A percentile compares a stretch with the other conserved stretches of the same genome.
phyloP scores from a whole-genome alignment of 495 filamentous ascomycete species.

The Annulohypoxylon bovei region DNA sequence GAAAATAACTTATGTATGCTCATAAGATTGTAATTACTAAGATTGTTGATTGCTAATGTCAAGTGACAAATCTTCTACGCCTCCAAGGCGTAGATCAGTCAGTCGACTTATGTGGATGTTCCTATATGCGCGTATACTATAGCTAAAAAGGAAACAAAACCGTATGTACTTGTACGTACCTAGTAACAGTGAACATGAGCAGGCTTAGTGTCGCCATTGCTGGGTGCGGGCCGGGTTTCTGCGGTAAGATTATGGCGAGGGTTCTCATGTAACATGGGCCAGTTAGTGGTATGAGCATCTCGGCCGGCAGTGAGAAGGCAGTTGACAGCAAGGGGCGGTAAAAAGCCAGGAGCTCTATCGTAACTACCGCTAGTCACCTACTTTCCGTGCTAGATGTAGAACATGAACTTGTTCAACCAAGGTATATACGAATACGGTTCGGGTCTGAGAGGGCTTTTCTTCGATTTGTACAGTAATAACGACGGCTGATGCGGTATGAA shows the following conservation, averaged over 20 bases:
- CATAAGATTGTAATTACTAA: slow-evolving; percentile 14
- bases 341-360: not conserved
- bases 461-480: slow-evolving; percentile 14
- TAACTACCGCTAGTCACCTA: not conserved
- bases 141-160: not conserved
- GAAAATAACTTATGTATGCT: not conserved
- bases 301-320: slow-evolving; percentile 29
- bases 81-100: slow-evolving; percentile 4
- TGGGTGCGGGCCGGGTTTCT: slow-evolving; percentile 19
- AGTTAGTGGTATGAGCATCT: slow-evolving; percentile 20
- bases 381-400: slow-evolving; percentile 23
- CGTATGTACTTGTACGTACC: not conserved
- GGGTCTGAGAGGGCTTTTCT: slow-evolving; percentile 9
- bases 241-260: slow-evolving; percentile 34
- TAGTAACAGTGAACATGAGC: not conserved
- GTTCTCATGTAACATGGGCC: slow-evolving; percentile 12
- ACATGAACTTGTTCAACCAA: slow-evolving; percentile 42
- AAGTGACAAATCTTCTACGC: slow-evolving; percentile 18
- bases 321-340: slow-evolving; percentile 6
- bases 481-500: slow-evolving; percentile 17
- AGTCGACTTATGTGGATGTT: slow-evolving; percentile 3
- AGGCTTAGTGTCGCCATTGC: not conserved
- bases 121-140: slow-evolving; percentile 9
- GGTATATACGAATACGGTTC: slow-evolving; percentile 14
- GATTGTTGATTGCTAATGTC: slow-evolving; percentile 12